Base-by-base conservation (phyloP, 2,329 filamentous ascomycete genomes). In the Cordyceps tenuipes region DNA sequence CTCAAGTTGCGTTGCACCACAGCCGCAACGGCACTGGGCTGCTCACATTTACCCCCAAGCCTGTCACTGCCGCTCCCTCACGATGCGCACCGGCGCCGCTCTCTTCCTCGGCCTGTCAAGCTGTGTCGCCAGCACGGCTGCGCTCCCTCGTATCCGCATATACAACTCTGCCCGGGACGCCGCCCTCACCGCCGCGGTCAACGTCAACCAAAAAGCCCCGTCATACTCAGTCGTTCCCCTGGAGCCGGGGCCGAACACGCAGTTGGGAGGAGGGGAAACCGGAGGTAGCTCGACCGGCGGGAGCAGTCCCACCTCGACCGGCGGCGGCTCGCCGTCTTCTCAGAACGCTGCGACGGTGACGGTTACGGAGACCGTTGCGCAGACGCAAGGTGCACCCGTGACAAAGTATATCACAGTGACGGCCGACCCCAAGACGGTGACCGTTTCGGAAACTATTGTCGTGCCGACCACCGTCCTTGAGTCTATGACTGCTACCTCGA, bases 151-250 rank as follows among this genome's bases (percentile, higher is more conserved):
- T n/a, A 56, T 29, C 63, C 64, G 5, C 63, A 59, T 31, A 59
- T 69, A 7, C 59, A 63, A 48, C 62, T 61, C 48, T 3, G 41
- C 51, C 15, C 52, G 59, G 2, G 59, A 50, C 26, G 51, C 36
- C 12, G 59, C 57, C 7, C 52, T 59, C 10, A 56, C 61, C 34
- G 47, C 6, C 47, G 36, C 21, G 13, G 39, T 47, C 19, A 36
- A 53, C 13, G 49, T 47, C n/a, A 46, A 59, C 26, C 57, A 53
- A 17, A 58, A 62, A n/a, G 68, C 68, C 53, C 73, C 72, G 2
- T 66, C 67, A 23, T 76, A 76, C 53, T 74, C 72, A 3, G 72
- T 76, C 34, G 72, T 76, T 5, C 72, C 73, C 15, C 63, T 75
- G n/a, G 72, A 73, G 54, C 72, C 72, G 2, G 66, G 64, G 17